Base-by-base conservation (phyloP, 306 rosid species). In the Crotalaria pallida region DNA sequence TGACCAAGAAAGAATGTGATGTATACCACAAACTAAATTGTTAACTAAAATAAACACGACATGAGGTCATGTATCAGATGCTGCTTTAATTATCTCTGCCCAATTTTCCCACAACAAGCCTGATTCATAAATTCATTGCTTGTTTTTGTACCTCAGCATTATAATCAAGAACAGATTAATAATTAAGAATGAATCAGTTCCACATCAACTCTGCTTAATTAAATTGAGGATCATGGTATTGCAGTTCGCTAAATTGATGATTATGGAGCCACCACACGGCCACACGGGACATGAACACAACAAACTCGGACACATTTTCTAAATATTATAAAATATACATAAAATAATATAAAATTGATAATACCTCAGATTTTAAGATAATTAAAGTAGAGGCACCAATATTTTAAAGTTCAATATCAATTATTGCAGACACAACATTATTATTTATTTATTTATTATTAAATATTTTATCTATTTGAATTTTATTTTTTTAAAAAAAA, bases 11-110 rank as follows among this genome's bases (percentile, higher is more conserved):
- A 69, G 67, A 73, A 74, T 57, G 71, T 70, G 73, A 61, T 74
- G 83, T 53, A 69, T 53, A 40, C 84, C 80, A 79, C 70, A 51
- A 79, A 79, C 76, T 73, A 34, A 41, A 51, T 43, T 60, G 68
- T 41, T 67, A 6, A 53, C 72, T 68, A 68, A 34, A 73, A 68
- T 67, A 73, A 67, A 44, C 57, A 62, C 49, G 80, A 79, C 80
- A 67, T 71, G 31, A 18, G 73, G 77, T 79, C 50, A 79, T 73
- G 73, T 40, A 52, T 43, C 7, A 23, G 49, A 44, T 52, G 67
- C 74, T 74, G 80, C 75, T 69, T 82, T 73, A 73, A 45, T 74
- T 74, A 77, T 82, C 82, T 81, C 82, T 73, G n/a, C n/a, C n/a
- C 79, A 72, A 81, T 74, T 74, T 81, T 62, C 48, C 67, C 24